These are phyloP conservation scores for Clavispora phyllophila DNA, from an alignment of 805 yeast species.

Conservation along the genomic window DNA sequence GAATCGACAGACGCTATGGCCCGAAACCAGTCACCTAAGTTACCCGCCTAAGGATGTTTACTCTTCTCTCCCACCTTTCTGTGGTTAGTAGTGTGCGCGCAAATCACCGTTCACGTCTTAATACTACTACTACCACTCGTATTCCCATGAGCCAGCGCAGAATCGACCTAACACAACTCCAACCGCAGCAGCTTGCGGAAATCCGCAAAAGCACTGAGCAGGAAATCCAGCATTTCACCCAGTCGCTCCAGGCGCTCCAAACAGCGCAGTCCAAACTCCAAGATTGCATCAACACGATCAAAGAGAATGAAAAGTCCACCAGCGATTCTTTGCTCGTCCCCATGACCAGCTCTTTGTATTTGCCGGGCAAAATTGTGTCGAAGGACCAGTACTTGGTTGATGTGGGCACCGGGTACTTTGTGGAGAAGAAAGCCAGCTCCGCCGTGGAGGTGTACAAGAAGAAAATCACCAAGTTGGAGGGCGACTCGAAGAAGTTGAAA, in stretches of 20 bases:
- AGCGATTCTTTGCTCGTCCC: slow-evolving; percentile 70
- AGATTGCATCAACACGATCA: slow-evolving; percentile 74
- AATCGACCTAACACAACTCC: slow-evolving; percentile 63
- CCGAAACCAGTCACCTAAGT: too few relatives aligned
- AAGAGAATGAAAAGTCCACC: slow-evolving; percentile 39
- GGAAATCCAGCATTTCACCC: slow-evolving; percentile 81
- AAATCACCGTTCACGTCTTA: background rate
- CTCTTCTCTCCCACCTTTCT: too few relatives aligned
- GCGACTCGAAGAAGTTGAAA: slow-evolving; percentile 69
- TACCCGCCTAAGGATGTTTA: too few relatives aligned
- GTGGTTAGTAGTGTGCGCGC: background rate
- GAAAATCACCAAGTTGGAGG: slow-evolving; percentile 66
- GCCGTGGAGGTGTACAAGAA: slow-evolving; percentile 67
- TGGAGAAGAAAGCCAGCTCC: slow-evolving; percentile 67
- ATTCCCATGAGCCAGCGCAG: slow-evolving; percentile 17
- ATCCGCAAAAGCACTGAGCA: slow-evolving; percentile 78
- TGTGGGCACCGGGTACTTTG: slow-evolving; percentile 93
- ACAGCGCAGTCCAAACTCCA: slow-evolving; percentile 77
- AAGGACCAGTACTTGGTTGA: slow-evolving; percentile 77
- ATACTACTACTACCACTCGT: background rate
- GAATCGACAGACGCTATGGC: too few relatives aligned
- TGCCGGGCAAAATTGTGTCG: slow-evolving; percentile 74
- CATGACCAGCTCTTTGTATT: slow-evolving; percentile 79
- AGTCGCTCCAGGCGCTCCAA: slow-evolving; percentile 76
- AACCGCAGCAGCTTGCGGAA: slow-evolving; percentile 79